A percentile compares a stretch with the other conserved stretches of the same genome.
These are phyloP conservation scores for Fragaria iinumae DNA, from an alignment of 306 rosid genomes.

Conservation along the genomic window DNA sequence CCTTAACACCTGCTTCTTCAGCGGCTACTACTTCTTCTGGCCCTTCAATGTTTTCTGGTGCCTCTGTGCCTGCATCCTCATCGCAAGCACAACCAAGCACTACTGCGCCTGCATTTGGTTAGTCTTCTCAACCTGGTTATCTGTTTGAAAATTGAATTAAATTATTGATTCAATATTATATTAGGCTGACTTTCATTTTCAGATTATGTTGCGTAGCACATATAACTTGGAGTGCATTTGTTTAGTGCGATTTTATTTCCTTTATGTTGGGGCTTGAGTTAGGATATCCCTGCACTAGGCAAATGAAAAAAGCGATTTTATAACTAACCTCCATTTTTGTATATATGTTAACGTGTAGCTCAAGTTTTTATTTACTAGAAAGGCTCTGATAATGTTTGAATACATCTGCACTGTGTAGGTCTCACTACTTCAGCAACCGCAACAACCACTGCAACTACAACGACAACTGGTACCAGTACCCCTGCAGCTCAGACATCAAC, in stretches of 20 bases:
- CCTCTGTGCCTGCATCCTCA: constrained; percentile 25
- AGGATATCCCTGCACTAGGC: background rate
- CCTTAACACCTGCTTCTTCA: constrained; percentile 49
- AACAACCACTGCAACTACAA: constrained; percentile 44
- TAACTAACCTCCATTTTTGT: background rate
- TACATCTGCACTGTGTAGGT: constrained; percentile 37
- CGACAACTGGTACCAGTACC: constrained; percentile 43
- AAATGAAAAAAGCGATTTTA: background rate
- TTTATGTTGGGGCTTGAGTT: background rate
- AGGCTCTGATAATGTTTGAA: constrained; percentile 11
- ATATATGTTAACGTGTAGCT: background rate
- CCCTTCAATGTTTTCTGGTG: constrained; percentile 31
- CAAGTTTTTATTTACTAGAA: background rate
- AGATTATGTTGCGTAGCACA: background rate
- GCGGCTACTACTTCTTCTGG: constrained; percentile 39
- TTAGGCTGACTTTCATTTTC: background rate
- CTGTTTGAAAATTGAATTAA: background rate
- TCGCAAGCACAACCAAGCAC: constrained; percentile 43
- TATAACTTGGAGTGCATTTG: background rate
- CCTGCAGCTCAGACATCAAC: constrained; percentile 59
- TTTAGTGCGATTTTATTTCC: background rate
- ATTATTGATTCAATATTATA: background rate
- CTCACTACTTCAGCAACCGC: constrained; percentile 45
- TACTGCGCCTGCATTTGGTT: constrained; percentile 49
- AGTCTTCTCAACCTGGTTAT: constrained; percentile 15